Conservation (phyloP, 1,284 basidiomycete genomes). For the Exobasidium cylindrosporum region DNA sequence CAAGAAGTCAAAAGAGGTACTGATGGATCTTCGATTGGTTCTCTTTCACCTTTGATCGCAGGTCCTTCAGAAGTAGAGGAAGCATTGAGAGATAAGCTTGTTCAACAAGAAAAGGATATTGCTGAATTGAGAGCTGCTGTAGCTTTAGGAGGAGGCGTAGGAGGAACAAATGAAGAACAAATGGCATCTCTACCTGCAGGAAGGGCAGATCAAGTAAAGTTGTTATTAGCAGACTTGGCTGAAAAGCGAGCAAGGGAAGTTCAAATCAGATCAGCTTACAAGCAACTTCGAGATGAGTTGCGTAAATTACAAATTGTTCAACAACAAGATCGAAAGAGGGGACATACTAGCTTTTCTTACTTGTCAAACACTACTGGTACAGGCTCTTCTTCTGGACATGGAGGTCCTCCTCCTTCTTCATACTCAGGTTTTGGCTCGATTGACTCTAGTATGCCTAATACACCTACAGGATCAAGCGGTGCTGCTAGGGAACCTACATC, state of each 20-base stretch:
- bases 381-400: background rate
- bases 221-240: constrained; percentile 22
- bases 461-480: background rate
- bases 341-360: background rate
- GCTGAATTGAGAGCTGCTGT: constrained; percentile 12
- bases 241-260: constrained; percentile 35
- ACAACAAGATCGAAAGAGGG: constrained; percentile 23
- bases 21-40: background rate
- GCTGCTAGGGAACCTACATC: constrained; percentile 5
- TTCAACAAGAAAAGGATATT: constrained; percentile 16
- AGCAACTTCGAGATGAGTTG: constrained; percentile 39
- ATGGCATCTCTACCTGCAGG: constrained; percentile 4
- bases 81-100: background rate
- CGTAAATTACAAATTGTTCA: constrained; percentile 25
- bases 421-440: background rate
- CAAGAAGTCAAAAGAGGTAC: background rate
- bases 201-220: constrained; percentile 18
- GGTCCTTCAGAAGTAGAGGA: constrained; percentile 10
- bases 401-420: constrained; percentile 1
- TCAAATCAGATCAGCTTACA: constrained; percentile 41
- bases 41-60: background rate
- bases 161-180: background rate
- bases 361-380: background rate
- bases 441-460: background rate
- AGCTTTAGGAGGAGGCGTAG: constrained; percentile 3